These are phyloP conservation scores for Tulasnella calospora DNA, from an alignment of 768 basidiomycete species.

Conservation along the genomic window DNA sequence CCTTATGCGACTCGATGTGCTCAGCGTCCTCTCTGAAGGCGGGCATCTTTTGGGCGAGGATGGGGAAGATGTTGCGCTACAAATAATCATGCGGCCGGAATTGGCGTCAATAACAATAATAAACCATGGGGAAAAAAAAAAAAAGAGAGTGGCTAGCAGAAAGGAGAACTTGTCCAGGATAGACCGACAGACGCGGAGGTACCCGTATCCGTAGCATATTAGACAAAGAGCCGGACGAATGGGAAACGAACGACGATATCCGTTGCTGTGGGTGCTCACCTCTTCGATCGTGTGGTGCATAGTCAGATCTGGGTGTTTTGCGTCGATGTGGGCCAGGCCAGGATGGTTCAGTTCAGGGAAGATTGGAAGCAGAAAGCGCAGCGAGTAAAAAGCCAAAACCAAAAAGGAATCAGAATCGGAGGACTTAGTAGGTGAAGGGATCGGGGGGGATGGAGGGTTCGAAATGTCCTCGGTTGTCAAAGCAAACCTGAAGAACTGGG, in stretches of 20 bases:
- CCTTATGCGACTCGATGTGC: conserved; percentile 21
- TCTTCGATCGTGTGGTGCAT: conserved; percentile 28
- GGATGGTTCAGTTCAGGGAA: too few species aligned
- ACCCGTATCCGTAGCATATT: too few species aligned
- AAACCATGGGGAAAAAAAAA: neutral
- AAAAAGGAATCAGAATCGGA: neutral
- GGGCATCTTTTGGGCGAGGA: conserved; percentile 16
- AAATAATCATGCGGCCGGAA: neutral
- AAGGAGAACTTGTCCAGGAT: neutral
- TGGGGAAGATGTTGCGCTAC: conserved; percentile 21
- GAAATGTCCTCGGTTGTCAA: neutral
- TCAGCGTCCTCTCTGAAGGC: conserved; percentile 15
- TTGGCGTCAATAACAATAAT: neutral
- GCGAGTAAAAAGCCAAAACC: neutral
- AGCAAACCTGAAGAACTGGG: too few species aligned
- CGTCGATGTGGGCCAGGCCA: too few species aligned
- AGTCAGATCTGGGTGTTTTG: conserved; percentile 10
- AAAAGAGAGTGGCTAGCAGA: too few species aligned
- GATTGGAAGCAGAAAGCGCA: too few species aligned
- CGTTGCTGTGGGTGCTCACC: neutral
- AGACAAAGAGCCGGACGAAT: too few species aligned
- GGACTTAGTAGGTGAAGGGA: neutral
- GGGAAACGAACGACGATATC: too few species aligned
- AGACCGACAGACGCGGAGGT: neutral
- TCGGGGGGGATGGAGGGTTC: neutral